These are phyloP conservation scores for Cryptococcus amylolentus DNA, from an alignment of 1,284 basidiomycete genomes.

Conservation along the genomic window DNA sequence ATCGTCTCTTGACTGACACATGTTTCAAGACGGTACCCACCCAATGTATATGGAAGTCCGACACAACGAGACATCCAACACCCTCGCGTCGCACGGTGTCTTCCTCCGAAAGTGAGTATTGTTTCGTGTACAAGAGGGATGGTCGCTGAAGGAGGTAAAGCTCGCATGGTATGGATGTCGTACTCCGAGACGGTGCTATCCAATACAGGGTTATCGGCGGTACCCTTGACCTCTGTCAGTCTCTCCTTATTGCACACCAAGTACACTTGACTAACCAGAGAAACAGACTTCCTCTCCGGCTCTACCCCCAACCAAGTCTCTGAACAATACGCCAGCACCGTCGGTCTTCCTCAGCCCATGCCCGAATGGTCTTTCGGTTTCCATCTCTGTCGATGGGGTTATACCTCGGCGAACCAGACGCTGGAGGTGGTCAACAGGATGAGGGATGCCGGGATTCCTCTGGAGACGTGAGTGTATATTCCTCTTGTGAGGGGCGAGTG, in stretches of 20 bases:
- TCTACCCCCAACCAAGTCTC: conserved; percentile 62
- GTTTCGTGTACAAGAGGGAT: neutral
- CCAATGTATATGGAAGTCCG: conserved; percentile 26
- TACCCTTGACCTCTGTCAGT: conserved; percentile 29
- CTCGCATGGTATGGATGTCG: conserved; percentile 37
- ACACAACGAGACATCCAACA: conserved; percentile 13
- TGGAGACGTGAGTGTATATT: conserved; percentile 21
- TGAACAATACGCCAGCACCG: conserved; percentile 59
- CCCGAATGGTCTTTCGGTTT: conserved; percentile 45
- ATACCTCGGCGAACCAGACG: conserved; percentile 26
- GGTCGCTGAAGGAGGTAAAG: neutral
- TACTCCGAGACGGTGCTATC: conserved; percentile 21
- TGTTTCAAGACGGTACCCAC: conserved; percentile 22
- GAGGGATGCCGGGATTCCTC: conserved; percentile 30
- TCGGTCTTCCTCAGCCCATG: conserved; percentile 31
- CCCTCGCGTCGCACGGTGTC: conserved; percentile 21
- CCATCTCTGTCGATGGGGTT: conserved; percentile 48
- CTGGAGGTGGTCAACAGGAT: conserved; percentile 31
- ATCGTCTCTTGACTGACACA: neutral
- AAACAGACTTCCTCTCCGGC: conserved; percentile 61
- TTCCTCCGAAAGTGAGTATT: conserved; percentile 26
- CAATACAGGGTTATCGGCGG: conserved; percentile 32
- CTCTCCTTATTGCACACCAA: neutral
- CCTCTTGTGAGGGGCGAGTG: neutral
- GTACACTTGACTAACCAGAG: neutral